phyloP scores from a whole-genome alignment of 2,329 filamentous ascomycete genomes.

The Rosellinia necatrix region DNA sequence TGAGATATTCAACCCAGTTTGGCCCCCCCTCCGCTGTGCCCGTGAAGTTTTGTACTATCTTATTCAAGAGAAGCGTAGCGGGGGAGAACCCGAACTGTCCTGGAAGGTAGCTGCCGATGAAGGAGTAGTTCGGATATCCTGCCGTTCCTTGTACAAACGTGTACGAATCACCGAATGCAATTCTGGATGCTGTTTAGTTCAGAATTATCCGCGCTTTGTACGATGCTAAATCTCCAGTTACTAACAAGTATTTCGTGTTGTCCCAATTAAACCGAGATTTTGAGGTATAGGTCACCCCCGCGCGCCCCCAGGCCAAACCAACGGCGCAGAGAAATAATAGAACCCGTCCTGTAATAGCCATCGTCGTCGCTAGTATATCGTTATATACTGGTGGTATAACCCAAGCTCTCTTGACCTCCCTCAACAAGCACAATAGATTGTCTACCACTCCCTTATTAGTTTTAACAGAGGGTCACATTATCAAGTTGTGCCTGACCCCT shows the following conservation, averaged over 20 bases:
- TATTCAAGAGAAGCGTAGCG: constrained; percentile 48
- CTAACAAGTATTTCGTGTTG: constrained; percentile 34
- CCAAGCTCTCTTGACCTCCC: not conserved
- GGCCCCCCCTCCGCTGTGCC: constrained; percentile 57
- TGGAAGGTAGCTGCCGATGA: constrained; percentile 55
- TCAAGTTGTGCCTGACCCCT: not conserved
- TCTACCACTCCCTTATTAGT: not conserved
- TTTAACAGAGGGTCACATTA: not conserved
- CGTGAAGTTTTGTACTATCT: constrained; percentile 58
- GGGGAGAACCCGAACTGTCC: constrained; percentile 50
- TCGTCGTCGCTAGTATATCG: not conserved
- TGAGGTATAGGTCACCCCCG: not conserved
- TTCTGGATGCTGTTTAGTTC: constrained; percentile 31
- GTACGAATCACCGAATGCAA: constrained; percentile 57
- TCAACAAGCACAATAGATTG: not conserved
- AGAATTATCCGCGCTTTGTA: not conserved
- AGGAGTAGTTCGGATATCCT: constrained; percentile 56
- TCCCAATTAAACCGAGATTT: constrained; percentile 30
- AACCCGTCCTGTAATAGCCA: not conserved
- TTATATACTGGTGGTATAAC: not conserved
- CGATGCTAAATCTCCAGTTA: not conserved
- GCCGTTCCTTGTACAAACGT: constrained; percentile 58
- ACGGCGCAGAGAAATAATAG: not conserved
- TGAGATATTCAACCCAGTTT: constrained; percentile 60
- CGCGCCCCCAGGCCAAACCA: not conserved